Evolutionary conservation across 768 basidiomycete genomes (phyloP), one percentile per base, ranked within the genome.

Genomic region (Tephrocybe sp.): DNA sequence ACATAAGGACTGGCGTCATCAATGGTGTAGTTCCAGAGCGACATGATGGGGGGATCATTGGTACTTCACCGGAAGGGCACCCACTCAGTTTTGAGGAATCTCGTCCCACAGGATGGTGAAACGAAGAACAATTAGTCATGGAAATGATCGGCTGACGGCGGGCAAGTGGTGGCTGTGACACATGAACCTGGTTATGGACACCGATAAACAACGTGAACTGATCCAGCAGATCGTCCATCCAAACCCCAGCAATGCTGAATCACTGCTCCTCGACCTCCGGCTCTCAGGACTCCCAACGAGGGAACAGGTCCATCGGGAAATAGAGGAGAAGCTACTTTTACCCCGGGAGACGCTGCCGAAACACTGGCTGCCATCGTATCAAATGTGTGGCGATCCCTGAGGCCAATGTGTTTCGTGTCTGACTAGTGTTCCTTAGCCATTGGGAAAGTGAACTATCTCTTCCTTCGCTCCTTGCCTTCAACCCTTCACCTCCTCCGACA

Each of bases 281-380:
- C 76, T 93, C 12, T 74, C 75, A 34, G 67, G 67, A 15, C 61
- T 81, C 20, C 88, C 88, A 8, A 76, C 84, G 33, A 73, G 71
- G 40, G 79, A 84, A 37, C 71, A 79, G 56, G 74, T 93, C 15
- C 76, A 84, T 63, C 73, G 66, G 45, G 79, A 87, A 53, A 84
- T 98, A 48, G 92, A 96, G 64, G 74, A 83, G 54, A 81, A 81
- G 53, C 71, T 96, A 20, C 73, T 96, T 26, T 70, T 85, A 18
- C 93, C 93, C 3, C 83, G 80, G 41, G 74, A 77, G 38, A 74
- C 67, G 28, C 69, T 96, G 17, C 88, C 86, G 2, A 70, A 75
- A 7, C 83, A 89, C 53, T 89, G 87, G 81, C 73, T 96, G 43
- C 77, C 85, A 47, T 77, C 76, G 28, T 94, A 94, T 70, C 94